Base-by-base conservation (phyloP, 2,329 filamentous ascomycete species). In the Apiospora malaysiana region DNA sequence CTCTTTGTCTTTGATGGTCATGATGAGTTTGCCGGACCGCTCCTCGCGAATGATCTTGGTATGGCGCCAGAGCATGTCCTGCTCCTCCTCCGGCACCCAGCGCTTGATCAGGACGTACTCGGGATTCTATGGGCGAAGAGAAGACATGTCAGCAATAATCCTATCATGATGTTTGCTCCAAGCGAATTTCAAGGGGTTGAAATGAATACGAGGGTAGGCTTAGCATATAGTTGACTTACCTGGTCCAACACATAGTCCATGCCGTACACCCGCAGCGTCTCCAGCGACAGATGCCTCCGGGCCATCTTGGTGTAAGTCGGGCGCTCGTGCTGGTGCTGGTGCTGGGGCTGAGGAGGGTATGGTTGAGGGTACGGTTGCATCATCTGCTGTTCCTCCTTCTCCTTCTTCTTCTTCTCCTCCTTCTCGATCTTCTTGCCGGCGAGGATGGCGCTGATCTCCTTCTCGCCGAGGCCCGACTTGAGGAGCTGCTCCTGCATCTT, bases 31-130 rank as follows among this genome's bases (percentile, higher is more conserved):
- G 49, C 80, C 77, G 65, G 78, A 79, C 8, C 85, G 83, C 78
- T 84, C 85, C 76, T 90, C 87, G n/a, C 90, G 90, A 73, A 93
- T 79, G 59, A 86, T 83, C 72, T 86, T 86, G 3, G 92, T 94
- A 81, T 94, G 92, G 59, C 89, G 87, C 87, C 93, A 95, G 67
- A 94, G 86, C 70, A 89, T 83, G 71, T 93, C 88, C 77, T 94
- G 92, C 78, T 94, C 88, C 72, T 88, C 87, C 75, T 94, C 90
- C 4, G 89, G 88, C 68, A 94, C 89, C 89, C 89, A 93, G 70
- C 90, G 86, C 81, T 92, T 93, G 82, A 94, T 92, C 71, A 95
- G 81, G 70, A 94, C 84, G 75, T 89, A 94, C 66, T 92, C 89
- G 23, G 89, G 86, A 76, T 94, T 91, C 85, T 90, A 74, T 56